Evolutionary conservation across 768 basidiomycete genomes (phyloP), one percentile per base, ranked within the genome.

Genomic region (Ramaria sp.): DNA sequence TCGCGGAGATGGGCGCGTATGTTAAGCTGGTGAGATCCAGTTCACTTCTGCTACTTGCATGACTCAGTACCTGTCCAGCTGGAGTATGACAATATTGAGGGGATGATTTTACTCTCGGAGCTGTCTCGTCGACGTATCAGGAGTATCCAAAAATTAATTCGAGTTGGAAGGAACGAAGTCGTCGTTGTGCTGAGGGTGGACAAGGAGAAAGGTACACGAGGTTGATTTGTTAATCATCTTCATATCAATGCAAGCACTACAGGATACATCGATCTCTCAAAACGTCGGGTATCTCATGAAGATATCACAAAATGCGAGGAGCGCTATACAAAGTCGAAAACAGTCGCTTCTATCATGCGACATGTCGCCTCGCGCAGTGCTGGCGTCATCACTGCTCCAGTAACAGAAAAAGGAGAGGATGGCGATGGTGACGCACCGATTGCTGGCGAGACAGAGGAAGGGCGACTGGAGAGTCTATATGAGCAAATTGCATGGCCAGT

Each of bases 261-360:
- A 95, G 93, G 95, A 9, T 98, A 99, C 71, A 99, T 99, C 66
- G 96, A 99, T 78, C 77, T 98, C 24, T 97, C 94, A 48, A 99
- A 99, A 75, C 83, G 96, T 58, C 86, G 95, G 61, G 96, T 99
- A 3, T 96, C 93, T 2, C 87, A 95, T 2, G 96, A 99, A 66
- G 96, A 98, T 66, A 95, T 99, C 65, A 82, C 84, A n/a, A 96
- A 96, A 70, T 98, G 96, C 71, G 95, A 98, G 67, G 95, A 97
- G 63, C 83, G 91, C 41, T 99, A 90, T 69, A 92, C 95, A 79
- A 99, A 99, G 71, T 93, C 90, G 15, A 96, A 96, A 72, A 83
- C 91, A 1, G 93, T 98, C 24, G 85, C 92, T 38, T 92, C 88
- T 10, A 93, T 95, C 67, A 82, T 93, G 70, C 79, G 91, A 16